These are phyloP conservation scores for Alternaria hordeiaustralica DNA, from an alignment of 2,329 filamentous ascomycete species.

Conservation along the genomic window DNA sequence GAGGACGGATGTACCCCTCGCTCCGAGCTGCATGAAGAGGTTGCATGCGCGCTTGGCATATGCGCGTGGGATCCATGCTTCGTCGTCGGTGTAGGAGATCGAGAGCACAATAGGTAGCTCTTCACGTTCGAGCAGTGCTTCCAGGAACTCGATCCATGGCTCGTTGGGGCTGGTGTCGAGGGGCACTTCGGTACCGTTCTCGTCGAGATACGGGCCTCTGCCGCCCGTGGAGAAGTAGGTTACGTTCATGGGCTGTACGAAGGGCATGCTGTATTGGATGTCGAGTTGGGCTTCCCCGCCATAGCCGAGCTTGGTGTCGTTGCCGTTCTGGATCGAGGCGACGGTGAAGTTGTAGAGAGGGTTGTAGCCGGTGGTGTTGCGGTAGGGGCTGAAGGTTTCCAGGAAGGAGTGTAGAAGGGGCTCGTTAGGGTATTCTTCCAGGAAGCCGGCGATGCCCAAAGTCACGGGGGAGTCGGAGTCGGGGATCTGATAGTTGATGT, in stretches of 20 bases:
- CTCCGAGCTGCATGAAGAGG: background rate
- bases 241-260: background rate
- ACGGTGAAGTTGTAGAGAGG: background rate
- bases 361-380: background rate
- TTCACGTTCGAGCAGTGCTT: background rate
- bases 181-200: background rate
- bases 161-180: background rate
- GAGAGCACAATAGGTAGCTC: background rate
- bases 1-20: background rate
- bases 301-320: background rate
- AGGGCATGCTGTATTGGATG: background rate
- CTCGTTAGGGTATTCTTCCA: background rate
- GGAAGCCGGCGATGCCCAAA: background rate
- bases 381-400: background rate
- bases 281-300: background rate
- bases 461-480: background rate
- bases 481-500: background rate
- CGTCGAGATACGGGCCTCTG: background rate
- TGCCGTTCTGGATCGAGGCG: background rate
- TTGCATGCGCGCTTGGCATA: background rate
- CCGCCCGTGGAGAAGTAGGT: background rate
- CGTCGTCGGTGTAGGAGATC: background rate
- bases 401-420: background rate
- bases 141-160: background rate
- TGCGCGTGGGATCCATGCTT: background rate